Evolutionary conservation across 2,329 filamentous ascomycete species (phyloP).

Genomic region (Pseudogymnoascus sp.): DNA sequence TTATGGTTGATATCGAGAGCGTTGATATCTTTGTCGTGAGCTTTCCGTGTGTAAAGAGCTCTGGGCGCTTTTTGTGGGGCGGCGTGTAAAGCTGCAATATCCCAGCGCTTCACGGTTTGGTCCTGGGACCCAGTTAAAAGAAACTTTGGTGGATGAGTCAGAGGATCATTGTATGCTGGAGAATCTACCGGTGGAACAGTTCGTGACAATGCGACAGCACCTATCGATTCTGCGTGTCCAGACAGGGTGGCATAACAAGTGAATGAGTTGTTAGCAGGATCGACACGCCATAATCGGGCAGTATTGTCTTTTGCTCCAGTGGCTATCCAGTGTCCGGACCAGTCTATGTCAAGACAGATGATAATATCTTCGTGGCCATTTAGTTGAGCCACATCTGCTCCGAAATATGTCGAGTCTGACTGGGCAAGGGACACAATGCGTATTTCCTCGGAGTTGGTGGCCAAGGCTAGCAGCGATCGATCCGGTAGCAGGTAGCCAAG

Average conservation of each 20-base stretch:
- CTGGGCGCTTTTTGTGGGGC: conserved; percentile 47
- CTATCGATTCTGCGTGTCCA: conserved; percentile 89
- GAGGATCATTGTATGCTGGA: conserved; percentile 61
- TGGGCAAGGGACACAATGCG: conserved; percentile 67
- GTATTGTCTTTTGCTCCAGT: conserved; percentile 97
- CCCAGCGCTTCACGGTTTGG: conserved; percentile 91
- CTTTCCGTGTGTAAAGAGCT: conserved; percentile 81
- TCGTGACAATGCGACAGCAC: conserved; percentile 77
- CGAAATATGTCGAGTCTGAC: conserved; percentile 56
- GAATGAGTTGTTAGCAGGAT: conserved; percentile 66
- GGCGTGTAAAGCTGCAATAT: conserved; percentile 50
- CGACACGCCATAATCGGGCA: conserved; percentile 81
- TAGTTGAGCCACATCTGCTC: conserved; percentile 77
- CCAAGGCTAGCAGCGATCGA: conserved; percentile 74
- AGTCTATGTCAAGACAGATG: conserved; percentile 88
- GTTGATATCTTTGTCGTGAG: conserved; percentile 98
- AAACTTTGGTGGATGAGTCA: conserved; percentile 74
- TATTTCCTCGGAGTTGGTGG: conserved; percentile 91
- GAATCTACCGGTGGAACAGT: conserved; percentile 59
- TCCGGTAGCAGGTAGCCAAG: conserved; percentile 77
- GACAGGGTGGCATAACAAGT: conserved; percentile 76
- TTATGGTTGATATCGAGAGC: conserved; percentile 74
- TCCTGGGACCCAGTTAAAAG: conserved; percentile 91
- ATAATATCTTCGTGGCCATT: conserved; percentile 94
- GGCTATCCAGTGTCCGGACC: conserved; percentile 94